Evolutionary conservation across 768 basidiomycete genomes (phyloP).

Genomic region (Tephrocybe sp.): DNA sequence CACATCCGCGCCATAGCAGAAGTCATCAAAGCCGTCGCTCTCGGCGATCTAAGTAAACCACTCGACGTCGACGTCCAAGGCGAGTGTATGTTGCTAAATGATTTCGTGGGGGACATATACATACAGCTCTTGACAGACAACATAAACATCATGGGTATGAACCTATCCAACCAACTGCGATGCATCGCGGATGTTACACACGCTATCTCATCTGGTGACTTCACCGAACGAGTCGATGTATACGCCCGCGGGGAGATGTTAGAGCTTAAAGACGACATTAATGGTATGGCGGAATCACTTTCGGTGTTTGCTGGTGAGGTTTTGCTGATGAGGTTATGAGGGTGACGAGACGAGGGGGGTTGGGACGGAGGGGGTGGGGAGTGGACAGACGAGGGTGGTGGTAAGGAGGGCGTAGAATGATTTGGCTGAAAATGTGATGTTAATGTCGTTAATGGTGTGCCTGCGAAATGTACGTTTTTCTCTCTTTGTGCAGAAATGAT

Average conservation of each 20-base stretch:
- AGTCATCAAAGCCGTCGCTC: slow-evolving; percentile 72
- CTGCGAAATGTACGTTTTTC: too few species aligned
- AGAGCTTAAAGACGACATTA: slow-evolving; percentile 88
- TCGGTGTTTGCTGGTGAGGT: slow-evolving; percentile 85
- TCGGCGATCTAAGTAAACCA: slow-evolving; percentile 78
- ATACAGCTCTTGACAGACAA: slow-evolving; percentile 75
- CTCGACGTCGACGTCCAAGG: slow-evolving; percentile 93
- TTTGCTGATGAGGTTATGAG: slow-evolving; percentile 75
- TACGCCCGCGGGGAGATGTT: slow-evolving; percentile 91
- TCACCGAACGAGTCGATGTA: slow-evolving; percentile 90
- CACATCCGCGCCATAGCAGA: not conserved
- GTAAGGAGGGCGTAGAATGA: slow-evolving; percentile 98
- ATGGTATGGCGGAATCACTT: slow-evolving; percentile 89
- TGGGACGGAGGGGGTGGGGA: slow-evolving; percentile 92
- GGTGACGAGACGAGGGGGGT: slow-evolving; percentile 95
- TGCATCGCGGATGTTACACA: slow-evolving; percentile 87
- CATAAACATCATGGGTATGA: slow-evolving; percentile 88
- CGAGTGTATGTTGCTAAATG: too few species aligned
- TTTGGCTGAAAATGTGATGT: slow-evolving; percentile 93
- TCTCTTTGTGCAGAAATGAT: too few species aligned
- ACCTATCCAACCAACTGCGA: slow-evolving; percentile 87
- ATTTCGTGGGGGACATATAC: too few species aligned
- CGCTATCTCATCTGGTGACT: slow-evolving; percentile 89
- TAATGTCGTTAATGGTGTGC: too few species aligned
- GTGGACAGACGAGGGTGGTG: slow-evolving; percentile 90